Evolutionary conservation across 331 rosid genomes (phyloP).

Genomic region (Acacia concinna): DNA sequence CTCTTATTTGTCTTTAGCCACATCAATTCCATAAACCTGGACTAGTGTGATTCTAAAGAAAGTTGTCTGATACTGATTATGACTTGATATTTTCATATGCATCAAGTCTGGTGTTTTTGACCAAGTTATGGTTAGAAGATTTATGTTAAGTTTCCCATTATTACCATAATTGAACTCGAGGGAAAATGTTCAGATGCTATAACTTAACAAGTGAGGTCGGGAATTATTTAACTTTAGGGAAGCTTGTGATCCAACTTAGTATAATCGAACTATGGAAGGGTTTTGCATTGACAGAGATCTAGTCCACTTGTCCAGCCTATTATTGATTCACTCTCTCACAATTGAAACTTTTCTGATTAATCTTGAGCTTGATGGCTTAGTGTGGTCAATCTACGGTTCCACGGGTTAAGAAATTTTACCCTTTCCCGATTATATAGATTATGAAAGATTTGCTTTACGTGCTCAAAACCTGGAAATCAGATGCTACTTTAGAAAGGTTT

Average conservation of each 20-base stretch:
- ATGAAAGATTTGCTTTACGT: not conserved
- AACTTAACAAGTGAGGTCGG: not conserved
- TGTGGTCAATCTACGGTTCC: not conserved
- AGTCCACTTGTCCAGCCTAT: not conserved
- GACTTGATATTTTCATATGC: constrained; percentile 16
- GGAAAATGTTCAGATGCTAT: constrained; percentile 1
- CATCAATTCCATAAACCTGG: not conserved
- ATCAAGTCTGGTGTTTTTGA: constrained; percentile 19
- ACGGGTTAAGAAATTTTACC: not conserved
- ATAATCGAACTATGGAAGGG: not conserved
- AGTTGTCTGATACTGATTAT: not conserved
- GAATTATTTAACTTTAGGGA: not conserved
- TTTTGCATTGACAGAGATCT: not conserved
- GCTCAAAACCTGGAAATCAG: not conserved
- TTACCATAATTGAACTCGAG: not conserved
- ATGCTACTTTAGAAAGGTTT: not conserved
- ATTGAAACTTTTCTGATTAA: not conserved
- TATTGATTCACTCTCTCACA: not conserved
- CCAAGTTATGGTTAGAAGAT: constrained; percentile 2
- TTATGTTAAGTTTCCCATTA: not conserved
- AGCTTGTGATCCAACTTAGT: constrained; percentile 16
- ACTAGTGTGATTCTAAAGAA: constrained; percentile 12
- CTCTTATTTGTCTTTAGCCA: constrained; percentile 14
- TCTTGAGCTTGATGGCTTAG: not conserved
- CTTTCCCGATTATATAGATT: not conserved